Percentiles rank a stretch among this genome's conserved stretches.
Conservation (phyloP, 1,284 basidiomycete species). For the Meira miltonrushii region DNA sequence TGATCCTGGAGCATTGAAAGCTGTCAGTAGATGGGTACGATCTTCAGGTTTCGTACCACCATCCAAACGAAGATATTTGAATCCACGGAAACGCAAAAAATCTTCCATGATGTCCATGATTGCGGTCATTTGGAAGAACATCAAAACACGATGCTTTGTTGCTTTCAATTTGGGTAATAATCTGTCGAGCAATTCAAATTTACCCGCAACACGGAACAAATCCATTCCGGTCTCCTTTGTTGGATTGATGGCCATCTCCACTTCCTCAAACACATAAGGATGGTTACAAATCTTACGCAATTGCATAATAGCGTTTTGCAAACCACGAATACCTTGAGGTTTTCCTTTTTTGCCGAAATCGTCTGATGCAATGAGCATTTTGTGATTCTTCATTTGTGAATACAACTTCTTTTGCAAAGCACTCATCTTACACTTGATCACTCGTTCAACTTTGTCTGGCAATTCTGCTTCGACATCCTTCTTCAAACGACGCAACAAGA, state of each 20-base stretch:
- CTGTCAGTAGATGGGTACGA: conserved; percentile 78
- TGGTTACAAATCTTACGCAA: conserved; percentile 93
- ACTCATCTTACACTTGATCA: conserved; percentile 97
- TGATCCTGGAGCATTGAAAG: conserved; percentile 86
- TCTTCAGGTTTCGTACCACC: conserved; percentile 98
- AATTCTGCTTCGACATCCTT: conserved; percentile 97
- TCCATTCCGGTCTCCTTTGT: conserved; percentile 75
- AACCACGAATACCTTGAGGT: conserved; percentile 53
- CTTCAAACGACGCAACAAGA: conserved; percentile 91
- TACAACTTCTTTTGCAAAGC: conserved; percentile 90
- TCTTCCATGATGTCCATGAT: conserved; percentile 99
- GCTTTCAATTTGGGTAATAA: conserved; percentile 91
- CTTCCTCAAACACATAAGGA: conserved; percentile 78
- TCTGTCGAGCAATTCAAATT: conserved; percentile 89
- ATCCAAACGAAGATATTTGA: conserved; percentile 89
- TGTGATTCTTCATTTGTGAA: conserved; percentile 95
- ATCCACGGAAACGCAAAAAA: conserved; percentile 83
- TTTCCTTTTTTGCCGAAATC: conserved; percentile 45
- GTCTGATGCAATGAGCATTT: conserved; percentile 65
- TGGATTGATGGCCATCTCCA: conserved; percentile 86
- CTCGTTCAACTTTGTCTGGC: conserved; percentile 98
- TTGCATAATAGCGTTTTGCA: conserved; percentile 99
- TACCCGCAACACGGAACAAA: conserved; percentile 75
- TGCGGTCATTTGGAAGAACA: conserved; percentile 99
- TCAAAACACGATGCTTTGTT: conserved; percentile 87